Evolutionary conservation across 352 stramenopile genomes (phyloP).

Genomic region (Synura sp.): DNA sequence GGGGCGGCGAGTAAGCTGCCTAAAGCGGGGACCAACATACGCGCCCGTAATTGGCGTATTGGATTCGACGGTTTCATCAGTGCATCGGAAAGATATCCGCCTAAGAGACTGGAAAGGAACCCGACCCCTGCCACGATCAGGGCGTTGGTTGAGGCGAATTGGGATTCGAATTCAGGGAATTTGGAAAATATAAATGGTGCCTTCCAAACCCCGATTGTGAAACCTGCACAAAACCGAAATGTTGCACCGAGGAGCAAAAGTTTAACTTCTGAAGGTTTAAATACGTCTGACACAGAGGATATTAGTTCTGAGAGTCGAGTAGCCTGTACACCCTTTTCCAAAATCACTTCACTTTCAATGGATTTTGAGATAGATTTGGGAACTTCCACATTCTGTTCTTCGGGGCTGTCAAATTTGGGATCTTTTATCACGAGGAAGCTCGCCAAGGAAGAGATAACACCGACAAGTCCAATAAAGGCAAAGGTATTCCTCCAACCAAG

Average conservation of each 20-base stretch:
- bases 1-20: conserved; percentile 24
- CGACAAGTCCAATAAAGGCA: background rate
- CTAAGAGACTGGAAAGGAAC: conserved; percentile 39
- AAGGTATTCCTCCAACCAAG: conserved; percentile 43
- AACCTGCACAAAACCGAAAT: conserved; percentile 44
- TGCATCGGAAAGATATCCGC: conserved; percentile 37
- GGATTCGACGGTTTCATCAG: background rate
- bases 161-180: conserved; percentile 10
- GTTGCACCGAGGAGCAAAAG: conserved; percentile 24
- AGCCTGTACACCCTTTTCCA: no score
- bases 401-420: background rate
- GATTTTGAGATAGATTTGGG: no score
- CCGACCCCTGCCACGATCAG: conserved; percentile 32
- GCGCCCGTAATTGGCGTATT: background rate
- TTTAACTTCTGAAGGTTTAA: background rate
- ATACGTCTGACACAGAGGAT: no score
- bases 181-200: conserved; percentile 17
- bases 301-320: no score
- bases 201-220: conserved; percentile 44
- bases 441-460: background rate
- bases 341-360: no score
- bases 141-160: conserved; percentile 43
- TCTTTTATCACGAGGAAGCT: no score
- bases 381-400: no score
- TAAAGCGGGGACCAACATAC: conserved; percentile 42